Conservation (phyloP, 345 rosid species). For the Lenwebbia sp. region DNA sequence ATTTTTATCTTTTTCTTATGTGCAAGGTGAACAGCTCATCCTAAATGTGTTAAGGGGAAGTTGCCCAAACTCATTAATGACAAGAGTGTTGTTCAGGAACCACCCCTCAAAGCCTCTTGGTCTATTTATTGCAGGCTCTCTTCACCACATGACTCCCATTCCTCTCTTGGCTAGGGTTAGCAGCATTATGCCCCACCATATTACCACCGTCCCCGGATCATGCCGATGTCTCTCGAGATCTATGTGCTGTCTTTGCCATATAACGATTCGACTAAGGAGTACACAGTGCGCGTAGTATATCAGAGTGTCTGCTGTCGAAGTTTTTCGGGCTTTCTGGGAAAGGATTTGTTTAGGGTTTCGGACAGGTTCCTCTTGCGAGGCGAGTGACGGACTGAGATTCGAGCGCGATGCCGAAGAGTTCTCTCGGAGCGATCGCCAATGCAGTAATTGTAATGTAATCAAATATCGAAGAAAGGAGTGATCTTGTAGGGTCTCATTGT, state of each 20-base stretch:
- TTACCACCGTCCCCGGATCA: background rate
- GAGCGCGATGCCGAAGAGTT: background rate
- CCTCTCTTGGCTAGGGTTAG: background rate
- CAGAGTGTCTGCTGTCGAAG: background rate
- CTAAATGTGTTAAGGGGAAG: background rate
- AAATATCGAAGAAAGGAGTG: conserved; percentile 17
- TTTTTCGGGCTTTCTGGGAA: background rate
- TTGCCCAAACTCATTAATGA: background rate
- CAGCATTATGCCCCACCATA: background rate
- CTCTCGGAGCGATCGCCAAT: background rate
- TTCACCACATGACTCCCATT: conserved; percentile 4
- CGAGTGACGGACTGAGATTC: background rate
- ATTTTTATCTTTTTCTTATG: background rate
- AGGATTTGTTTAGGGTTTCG: background rate
- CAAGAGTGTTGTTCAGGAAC: background rate
- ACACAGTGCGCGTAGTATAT: background rate
- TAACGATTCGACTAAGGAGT: background rate
- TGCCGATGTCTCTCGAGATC: background rate
- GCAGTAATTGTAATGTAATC: background rate
- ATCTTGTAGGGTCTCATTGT: background rate
- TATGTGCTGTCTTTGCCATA: background rate
- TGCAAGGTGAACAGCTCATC: background rate
- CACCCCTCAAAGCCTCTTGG: background rate
- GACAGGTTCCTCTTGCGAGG: background rate
- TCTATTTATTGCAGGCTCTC: background rate